These are phyloP conservation scores for Achaetomium macrosporum DNA, from an alignment of 2,329 filamentous ascomycete species.

Conservation along the genomic window DNA sequence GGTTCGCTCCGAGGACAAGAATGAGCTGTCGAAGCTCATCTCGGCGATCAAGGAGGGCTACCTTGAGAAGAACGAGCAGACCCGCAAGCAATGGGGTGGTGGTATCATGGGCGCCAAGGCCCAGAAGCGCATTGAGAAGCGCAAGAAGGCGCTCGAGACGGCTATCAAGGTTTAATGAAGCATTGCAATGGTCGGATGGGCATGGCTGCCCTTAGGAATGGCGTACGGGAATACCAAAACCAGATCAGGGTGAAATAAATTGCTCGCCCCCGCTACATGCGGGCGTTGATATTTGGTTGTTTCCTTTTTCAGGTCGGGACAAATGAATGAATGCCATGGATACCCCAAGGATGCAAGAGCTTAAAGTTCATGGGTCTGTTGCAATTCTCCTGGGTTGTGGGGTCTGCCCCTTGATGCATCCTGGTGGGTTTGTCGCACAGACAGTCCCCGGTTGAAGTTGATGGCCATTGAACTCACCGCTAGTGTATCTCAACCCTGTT, in stretches of 20 bases:
- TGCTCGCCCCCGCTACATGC: conserved; percentile 24
- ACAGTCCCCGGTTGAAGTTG: background rate
- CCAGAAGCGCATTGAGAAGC: conserved; percentile 69
- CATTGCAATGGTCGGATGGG: conserved; percentile 25
- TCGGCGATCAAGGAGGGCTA: conserved; percentile 97
- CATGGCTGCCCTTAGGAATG: conserved; percentile 29
- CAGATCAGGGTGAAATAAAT: conserved; percentile 27
- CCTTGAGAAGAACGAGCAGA: conserved; percentile 89
- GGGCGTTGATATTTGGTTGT: conserved; percentile 19
- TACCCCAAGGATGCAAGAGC: conserved; percentile 15
- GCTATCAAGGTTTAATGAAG: conserved; percentile 91
- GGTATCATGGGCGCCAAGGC: conserved; percentile 99
- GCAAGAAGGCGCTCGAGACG: conserved; percentile 85
- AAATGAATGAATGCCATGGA: conserved; percentile 21
- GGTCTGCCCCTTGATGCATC: background rate
- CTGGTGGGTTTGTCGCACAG: background rate
- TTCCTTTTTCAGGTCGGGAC: conserved; percentile 17
- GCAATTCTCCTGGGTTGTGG: conserved; percentile 1
- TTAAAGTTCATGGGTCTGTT: conserved; percentile 5
- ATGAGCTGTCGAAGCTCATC: conserved; percentile 93
- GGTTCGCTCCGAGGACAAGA: conserved; percentile 97
- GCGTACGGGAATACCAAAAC: conserved; percentile 34
- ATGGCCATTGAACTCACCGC: too few species aligned
- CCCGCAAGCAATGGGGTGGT: conserved; percentile 94
- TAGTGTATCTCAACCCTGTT: background rate